phyloP scores from a whole-genome alignment of 352 stramenopile species.

The Pythium biforme region DNA sequence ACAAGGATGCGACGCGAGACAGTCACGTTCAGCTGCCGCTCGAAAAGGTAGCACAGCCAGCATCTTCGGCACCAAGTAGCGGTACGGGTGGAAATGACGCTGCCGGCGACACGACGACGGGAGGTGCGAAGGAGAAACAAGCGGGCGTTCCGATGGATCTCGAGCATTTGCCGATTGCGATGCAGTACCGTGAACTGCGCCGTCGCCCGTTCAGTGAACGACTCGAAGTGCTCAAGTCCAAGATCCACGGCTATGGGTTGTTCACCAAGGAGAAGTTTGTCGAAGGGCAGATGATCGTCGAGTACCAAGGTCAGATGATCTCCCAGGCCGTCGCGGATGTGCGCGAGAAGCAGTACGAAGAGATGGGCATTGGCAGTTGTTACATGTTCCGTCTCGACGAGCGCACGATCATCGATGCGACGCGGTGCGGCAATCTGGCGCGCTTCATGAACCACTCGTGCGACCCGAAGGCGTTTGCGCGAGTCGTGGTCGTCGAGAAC shows the following conservation, averaged over 20 bases:
- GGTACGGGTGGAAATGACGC: constrained; percentile 11
- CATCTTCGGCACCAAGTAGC: constrained; percentile 1
- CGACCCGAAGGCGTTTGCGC: constrained; percentile 93
- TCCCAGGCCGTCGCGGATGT: constrained; percentile 90
- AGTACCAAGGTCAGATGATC: constrained; percentile 96
- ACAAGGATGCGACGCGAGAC: constrained; percentile 55
- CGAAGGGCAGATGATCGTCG: constrained; percentile 95
- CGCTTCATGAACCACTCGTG: constrained; percentile 98
- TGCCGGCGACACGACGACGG: not conserved
- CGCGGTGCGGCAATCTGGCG: constrained; percentile 90
- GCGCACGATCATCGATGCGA: constrained; percentile 94
- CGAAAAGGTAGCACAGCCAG: constrained; percentile 19
- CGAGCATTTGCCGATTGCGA: constrained; percentile 80
- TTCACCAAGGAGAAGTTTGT: constrained; percentile 91
- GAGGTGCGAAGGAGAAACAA: constrained; percentile 28
- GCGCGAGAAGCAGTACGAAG: constrained; percentile 93
- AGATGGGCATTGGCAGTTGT: constrained; percentile 92
- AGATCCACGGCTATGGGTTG: constrained; percentile 97
- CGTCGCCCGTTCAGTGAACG: constrained; percentile 88
- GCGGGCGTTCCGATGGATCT: constrained; percentile 63
- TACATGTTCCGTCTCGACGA: constrained; percentile 98
- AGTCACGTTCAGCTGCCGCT: constrained; percentile 25
- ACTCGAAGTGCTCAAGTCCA: constrained; percentile 90
- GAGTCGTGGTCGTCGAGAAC: constrained; percentile 80
- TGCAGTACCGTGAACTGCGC: constrained; percentile 93